Percentiles rank a stretch among this genome's conserved stretches.
Conservation (phyloP, 176 grass and related monocot species). For the Microstegium vimineum region DNA sequence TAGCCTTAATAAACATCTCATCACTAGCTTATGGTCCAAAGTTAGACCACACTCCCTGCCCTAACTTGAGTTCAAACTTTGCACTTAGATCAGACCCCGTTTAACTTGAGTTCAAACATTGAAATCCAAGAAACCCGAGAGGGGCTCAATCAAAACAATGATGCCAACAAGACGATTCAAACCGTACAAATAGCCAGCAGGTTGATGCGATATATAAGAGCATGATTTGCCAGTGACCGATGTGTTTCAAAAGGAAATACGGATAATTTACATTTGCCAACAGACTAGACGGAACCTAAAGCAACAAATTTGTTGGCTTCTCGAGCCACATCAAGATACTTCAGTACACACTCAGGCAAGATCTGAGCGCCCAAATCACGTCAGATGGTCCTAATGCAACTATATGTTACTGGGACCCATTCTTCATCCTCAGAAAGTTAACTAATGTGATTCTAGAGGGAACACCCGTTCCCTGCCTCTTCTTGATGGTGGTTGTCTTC, state of each 20-base stretch:
- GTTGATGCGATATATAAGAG: no score
- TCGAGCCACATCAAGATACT: background rate
- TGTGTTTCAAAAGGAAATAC: conserved; percentile 1
- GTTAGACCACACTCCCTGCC: background rate
- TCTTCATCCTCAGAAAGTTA: conserved; percentile 62
- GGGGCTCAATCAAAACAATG: background rate
- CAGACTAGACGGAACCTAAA: conserved; percentile 14
- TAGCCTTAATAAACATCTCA: no score
- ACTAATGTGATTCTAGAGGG: conserved; percentile 72
- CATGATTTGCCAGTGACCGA: background rate
- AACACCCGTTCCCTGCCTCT: conserved; percentile 41
- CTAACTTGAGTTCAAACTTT: background rate
- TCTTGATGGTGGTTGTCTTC: conserved; percentile 74
- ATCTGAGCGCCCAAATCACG: background rate
- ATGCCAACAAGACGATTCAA: background rate
- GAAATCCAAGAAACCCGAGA: background rate
- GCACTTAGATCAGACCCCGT: background rate
- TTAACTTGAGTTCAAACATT: background rate
- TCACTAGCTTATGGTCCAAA: background rate
- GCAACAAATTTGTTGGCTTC: background rate
- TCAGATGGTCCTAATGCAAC: background rate
- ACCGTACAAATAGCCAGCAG: background rate
- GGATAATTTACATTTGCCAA: conserved; percentile 18
- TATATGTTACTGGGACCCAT: conserved; percentile 38
- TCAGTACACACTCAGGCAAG: background rate